Conservation (phyloP, 495 filamentous ascomycete species). For the Staphylotrichum tortipilum region DNA sequence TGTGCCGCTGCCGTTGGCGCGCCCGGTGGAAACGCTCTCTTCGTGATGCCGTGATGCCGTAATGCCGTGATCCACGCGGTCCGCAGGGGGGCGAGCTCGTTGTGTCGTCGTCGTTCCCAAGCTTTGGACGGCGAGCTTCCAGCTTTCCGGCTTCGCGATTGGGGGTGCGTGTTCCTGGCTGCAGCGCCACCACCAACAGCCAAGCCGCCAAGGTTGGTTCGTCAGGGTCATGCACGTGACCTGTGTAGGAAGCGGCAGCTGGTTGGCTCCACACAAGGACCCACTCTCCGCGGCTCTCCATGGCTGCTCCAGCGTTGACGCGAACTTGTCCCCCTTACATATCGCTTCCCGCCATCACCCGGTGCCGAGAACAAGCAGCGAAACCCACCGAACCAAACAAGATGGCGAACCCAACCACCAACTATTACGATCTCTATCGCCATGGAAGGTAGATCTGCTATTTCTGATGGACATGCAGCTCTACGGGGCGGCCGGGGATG, state of each 20-base stretch:
- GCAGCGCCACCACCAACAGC: conserved; percentile 9
- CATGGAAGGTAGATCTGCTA: conserved; percentile 70
- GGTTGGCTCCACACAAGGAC: no score
- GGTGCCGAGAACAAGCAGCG: conserved; percentile 1
- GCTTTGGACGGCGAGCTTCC: neutral
- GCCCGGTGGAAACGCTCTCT: no score
- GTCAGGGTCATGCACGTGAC: conserved; percentile 6
- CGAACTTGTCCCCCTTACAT: conserved; percentile 2
- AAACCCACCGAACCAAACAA: conserved; percentile 10
- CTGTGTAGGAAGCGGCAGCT: no score
- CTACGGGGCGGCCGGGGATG: neutral
- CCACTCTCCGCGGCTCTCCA: neutral
- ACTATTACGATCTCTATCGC: conserved; percentile 94
- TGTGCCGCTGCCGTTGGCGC: neutral
- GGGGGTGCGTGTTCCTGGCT: neutral
- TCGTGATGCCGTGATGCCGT: neutral
- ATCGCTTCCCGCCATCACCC: no score
- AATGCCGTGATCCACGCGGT: neutral
- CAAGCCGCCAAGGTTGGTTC: conserved; percentile 10
- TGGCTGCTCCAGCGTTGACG: neutral
- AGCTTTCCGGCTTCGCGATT: neutral
- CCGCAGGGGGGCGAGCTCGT: neutral
- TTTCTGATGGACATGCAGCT: neutral
- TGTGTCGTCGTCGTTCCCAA: neutral
- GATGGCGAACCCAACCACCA: conserved; percentile 29